Base-by-base conservation (phyloP, 805 yeast species). In the Wickerhamiella alocasiicola region DNA sequence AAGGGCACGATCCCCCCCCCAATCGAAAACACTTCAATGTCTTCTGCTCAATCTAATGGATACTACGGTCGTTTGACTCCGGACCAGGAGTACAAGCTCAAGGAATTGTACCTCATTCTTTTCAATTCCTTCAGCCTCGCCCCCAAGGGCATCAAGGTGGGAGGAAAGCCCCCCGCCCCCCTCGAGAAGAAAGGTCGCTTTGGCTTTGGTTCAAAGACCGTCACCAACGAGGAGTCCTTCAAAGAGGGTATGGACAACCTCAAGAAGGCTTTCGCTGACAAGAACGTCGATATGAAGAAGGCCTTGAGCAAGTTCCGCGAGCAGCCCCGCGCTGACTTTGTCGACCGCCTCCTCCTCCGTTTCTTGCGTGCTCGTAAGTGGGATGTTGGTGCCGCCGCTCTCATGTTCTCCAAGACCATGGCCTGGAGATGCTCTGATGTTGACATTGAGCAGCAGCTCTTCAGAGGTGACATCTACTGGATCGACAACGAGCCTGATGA, bases 311-410 rank as follows among this genome's bases (percentile, higher is more conserved):
- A 33, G 36, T 29, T 27, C 32, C 26, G 30, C 78, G 55, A 63
- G 31, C 66, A 76, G 67, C 53, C 75, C 38, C 76, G 88, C 25
- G 3, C 15, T 31, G 97, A 88, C 57, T 68, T 78, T 33, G 81
- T 93, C 3, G 98, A 91, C 59, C 78, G 80, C 50, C 60, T 78
- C 49, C 40, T 82, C 21, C 66, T 87, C 53, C 71, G 94, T 52
- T 87, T 79, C 52, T 61, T 82, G 23, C 70, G 94, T 50, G 95
- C 95, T 28, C 75, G 95, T 62, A 84, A 83, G 61, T 84, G 84
- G 78, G 74, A 81, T 49, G 67, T 76, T 19, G 78, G 74, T 49
- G 73, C 75, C 53, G 69, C 85, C 0, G 56, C 81, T 41, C 64
- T 66, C 13, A 84, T 85, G 94, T 53, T 83, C 39, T 67, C 78